phyloP scores from a whole-genome alignment of 345 rosid species.

The Pugionium dolabratum region DNA sequence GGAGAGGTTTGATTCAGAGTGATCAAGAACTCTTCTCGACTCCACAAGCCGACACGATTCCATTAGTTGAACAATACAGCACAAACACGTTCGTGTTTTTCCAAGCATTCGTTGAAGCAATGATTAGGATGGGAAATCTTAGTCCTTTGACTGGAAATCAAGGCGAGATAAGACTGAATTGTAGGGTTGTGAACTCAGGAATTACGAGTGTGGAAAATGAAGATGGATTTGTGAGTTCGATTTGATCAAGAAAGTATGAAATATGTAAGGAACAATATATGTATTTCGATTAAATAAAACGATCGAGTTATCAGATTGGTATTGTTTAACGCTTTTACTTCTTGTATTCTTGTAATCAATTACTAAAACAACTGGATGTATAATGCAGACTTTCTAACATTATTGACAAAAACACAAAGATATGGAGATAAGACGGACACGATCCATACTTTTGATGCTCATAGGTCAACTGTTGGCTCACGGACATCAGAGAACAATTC shows the following conservation, averaged over 20 bases:
- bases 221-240: conserved; percentile 31
- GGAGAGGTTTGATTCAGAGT: conserved; percentile 34
- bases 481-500: conserved; percentile 6
- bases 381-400: not conserved
- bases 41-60: conserved; percentile 35
- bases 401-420: too few species aligned
- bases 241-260: conserved; percentile 24
- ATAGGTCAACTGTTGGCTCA: conserved; percentile 14
- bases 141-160: conserved; percentile 44
- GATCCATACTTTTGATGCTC: conserved; percentile 1
- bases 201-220: conserved; percentile 25
- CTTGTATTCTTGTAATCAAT: not conserved
- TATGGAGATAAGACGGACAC: conserved; percentile 3
- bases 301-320: not conserved
- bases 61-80: conserved; percentile 34
- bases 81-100: conserved; percentile 45
- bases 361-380: not conserved
- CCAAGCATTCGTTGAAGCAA: conserved; percentile 44
- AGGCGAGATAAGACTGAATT: conserved; percentile 51
- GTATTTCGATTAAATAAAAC: conserved; percentile 26
- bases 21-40: conserved; percentile 45
- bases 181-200: conserved; percentile 41
- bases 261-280: conserved; percentile 16
- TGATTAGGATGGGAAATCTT: conserved; percentile 61
- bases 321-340: not conserved